Base-by-base conservation (phyloP, 2,329 filamentous ascomycete genomes). In the Colletotrichum lupini region DNA sequence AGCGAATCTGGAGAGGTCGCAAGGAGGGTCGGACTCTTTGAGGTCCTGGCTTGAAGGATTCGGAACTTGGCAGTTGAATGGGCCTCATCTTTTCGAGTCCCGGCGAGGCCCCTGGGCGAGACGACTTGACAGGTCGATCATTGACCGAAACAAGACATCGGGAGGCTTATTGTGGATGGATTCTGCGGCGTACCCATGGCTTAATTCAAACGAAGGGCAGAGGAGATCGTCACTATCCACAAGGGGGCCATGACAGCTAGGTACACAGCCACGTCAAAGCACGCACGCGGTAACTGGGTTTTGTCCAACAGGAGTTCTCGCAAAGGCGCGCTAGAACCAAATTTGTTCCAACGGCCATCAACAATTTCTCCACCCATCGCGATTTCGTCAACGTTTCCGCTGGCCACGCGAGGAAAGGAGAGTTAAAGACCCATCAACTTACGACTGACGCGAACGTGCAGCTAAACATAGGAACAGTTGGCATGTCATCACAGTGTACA, bases 91-190 rank as follows among this genome's bases (percentile, higher is more conserved):
- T 30, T 30, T 30, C 9, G 37, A 72, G 60, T 16, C 65, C 69
- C 42, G 42, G 19, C 19, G 42, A 56, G 57, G 24, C 26, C 57
- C 35, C 52, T 57, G 49, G 52, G 62, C 58, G 55, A 68, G 22
- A 49, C 64, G 19, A 26, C 56, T 58, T 72, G 65, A 58, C 37
- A 63, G 65, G 69, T 37, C 28, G 65, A 68, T 72, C 69, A 28
- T n/a, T 72, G 58, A 46, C 58, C 69, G 16, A 35, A 63, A 26
- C 16, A 58, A 49, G 42, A 12, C 28, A 42, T 16, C 22, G 16
- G 24, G 49, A 61, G 5, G 58, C 35, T 37, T 46, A 9, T n/a
- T 32, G 63, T 67, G 55, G 55, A 26, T 53, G 14, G 49, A 24
- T 61, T 52, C 49, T 67, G 68, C 49, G 58, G 65, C 57, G 5